Evolutionary conservation across 331 rosid species (phyloP).

Genomic region (Acacia concinna): DNA sequence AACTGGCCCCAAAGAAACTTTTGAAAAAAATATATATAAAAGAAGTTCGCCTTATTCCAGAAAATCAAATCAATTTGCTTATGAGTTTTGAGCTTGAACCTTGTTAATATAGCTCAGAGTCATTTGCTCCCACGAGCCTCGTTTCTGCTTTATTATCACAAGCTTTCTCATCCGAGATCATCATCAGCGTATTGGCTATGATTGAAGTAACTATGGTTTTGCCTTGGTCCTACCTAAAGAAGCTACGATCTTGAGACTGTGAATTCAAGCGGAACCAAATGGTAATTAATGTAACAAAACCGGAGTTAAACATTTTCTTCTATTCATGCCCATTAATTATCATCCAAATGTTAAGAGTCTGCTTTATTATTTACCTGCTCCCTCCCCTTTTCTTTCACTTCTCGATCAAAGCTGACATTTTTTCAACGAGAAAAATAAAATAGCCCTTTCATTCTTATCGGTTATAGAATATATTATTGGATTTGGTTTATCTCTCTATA

Average conservation of each 20-base stretch:
- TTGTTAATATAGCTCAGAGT: neutral
- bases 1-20: neutral
- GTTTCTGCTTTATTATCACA: no score
- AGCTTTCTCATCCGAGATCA: neutral
- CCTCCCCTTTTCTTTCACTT: neutral
- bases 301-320: neutral
- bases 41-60: neutral
- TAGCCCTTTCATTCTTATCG: neutral
- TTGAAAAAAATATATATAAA: neutral
- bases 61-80: neutral
- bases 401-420: neutral
- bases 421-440: no score
- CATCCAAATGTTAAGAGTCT: neutral
- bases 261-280: no score
- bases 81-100: slow-evolving; percentile 11
- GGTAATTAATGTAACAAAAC: neutral
- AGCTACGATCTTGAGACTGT: no score
- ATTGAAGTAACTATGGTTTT: neutral
- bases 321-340: no score
- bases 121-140: neutral
- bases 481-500: no score
- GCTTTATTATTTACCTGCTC: neutral
- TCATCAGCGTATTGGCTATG: neutral
- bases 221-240: no score
- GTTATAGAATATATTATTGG: neutral